Evolutionary conservation across 2,329 filamentous ascomycete species (phyloP).

Genomic region (Sporothrix dimorphospora): DNA sequence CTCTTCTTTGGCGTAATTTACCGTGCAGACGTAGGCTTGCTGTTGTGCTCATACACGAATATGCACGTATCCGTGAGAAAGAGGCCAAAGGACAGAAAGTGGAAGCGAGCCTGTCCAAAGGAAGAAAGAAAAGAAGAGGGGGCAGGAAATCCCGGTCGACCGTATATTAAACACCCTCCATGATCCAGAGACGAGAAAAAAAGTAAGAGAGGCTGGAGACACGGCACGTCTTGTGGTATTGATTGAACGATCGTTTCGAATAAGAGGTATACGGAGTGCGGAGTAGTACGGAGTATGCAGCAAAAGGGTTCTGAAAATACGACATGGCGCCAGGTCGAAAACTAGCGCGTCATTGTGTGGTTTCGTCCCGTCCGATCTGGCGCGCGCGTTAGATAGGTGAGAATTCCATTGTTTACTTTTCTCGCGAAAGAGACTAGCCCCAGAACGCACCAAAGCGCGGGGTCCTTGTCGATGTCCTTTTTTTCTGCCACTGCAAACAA

Average conservation of each 20-base stretch:
- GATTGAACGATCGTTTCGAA: neutral
- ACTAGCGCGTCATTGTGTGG: conserved; percentile 13
- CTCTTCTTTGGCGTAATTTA: neutral
- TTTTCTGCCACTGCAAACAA: conserved; percentile 11
- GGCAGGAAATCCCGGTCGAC: conserved; percentile 1
- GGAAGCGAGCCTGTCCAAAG: neutral
- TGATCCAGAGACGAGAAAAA: neutral
- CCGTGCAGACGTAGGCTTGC: neutral
- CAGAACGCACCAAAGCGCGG: neutral
- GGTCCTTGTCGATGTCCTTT: neutral
- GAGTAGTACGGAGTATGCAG: neutral
- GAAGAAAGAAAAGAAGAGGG: neutral
- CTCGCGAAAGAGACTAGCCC: conserved; percentile 20
- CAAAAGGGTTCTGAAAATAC: neutral
- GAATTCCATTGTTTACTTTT: conserved; percentile 30
- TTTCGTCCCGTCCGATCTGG: neutral
- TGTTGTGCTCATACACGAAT: conserved; percentile 8
- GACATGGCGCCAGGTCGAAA: neutral
- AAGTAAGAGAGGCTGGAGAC: neutral
- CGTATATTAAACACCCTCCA: neutral
- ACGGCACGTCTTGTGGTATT: neutral
- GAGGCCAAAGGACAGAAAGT: neutral
- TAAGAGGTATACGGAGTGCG: no score
- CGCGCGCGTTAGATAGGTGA: no score
- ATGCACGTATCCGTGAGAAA: neutral